Base-by-base conservation (phyloP, 2,329 filamentous ascomycete species). In the Fusarium sp. region DNA sequence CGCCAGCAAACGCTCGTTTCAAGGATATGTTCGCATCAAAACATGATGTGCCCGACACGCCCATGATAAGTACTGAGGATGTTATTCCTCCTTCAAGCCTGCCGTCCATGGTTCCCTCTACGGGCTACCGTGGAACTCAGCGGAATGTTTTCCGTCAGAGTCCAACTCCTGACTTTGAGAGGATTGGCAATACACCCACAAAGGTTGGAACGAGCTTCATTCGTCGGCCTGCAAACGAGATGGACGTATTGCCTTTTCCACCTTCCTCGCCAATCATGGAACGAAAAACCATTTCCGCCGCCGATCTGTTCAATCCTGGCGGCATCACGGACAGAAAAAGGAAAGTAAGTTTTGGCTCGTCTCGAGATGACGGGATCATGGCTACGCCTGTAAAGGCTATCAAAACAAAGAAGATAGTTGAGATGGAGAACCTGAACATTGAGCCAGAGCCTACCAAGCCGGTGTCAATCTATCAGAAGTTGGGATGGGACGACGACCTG, bases 401-500 rank as follows among this genome's bases (percentile, higher is more conserved):
- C 30, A 52, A 54, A 70, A 43, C 53, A 21, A 53, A 53, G 63
- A 66, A 24, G 7, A 54, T 61, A 20, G 56, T 46, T 21, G 55
- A 62, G 20, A 12, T 52, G 20, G 53, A 53, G 24, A 42, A 68
- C 26, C 51, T 56, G 24, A 54, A 56, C 8, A 49, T 62, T 28
- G 58, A 60, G 51, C 48, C 59, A 12, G 55, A 67, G 49, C 45
- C 40, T 20, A 12, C 60, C 21, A 77, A 73, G 60, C 74, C 75
- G 32, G 62, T 77, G 64, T 84, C 83, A 12, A 84, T 88, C 50
- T 89, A 85, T 68, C 80, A 86, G 69, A 78, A 78, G 66, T 74
- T 88, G 40, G 86, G 86, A 44, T 89, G 86, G 86, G 85, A 88
- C 70, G 82, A 87, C 60, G 85, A 88, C 62, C 78, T 82, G 73